These are phyloP conservation scores for Saturnispora bothae DNA, from an alignment of 805 yeast species.

Conservation along the genomic window DNA sequence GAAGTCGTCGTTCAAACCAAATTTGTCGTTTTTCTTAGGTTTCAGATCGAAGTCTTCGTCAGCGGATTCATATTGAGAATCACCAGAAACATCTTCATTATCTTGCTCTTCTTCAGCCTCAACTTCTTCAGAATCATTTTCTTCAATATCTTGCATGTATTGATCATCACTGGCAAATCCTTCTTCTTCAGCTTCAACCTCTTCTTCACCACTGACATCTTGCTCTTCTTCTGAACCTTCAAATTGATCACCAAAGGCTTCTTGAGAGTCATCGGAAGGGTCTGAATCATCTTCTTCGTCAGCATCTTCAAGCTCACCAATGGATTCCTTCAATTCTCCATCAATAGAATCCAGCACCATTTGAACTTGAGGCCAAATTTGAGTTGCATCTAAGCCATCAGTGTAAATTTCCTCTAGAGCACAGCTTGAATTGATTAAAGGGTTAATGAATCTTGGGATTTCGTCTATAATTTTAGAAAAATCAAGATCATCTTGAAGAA, in stretches of 20 bases:
- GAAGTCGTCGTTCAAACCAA: conserved; percentile 72
- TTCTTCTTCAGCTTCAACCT: conserved; percentile 19
- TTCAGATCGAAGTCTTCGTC: conserved; percentile 15
- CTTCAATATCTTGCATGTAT: conserved; percentile 31
- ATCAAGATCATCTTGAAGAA: conserved; percentile 6
- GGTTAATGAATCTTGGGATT: conserved; percentile 12
- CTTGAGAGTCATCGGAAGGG: conserved; percentile 19
- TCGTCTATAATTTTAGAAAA: conserved; percentile 8
- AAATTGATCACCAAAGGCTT: conserved; percentile 13
- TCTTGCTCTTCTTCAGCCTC: conserved; percentile 35
- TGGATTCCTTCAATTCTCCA: conserved; percentile 45
- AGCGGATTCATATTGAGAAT: conserved; percentile 13
- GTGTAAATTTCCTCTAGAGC: conserved; percentile 72
- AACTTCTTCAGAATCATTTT: conserved; percentile 29
- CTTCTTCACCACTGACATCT: conserved; percentile 19
- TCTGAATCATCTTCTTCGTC: conserved; percentile 17
- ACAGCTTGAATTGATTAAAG: conserved; percentile 27
- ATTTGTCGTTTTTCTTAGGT: conserved; percentile 27
- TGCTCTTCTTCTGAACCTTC: conserved; percentile 23
- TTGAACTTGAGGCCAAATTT: conserved; percentile 89
- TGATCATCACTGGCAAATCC: conserved; percentile 20
- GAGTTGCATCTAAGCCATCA: conserved; percentile 83
- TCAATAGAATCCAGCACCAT: conserved; percentile 72
- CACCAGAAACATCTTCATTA: conserved; percentile 37
- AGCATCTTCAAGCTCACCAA: conserved; percentile 29